Base-by-base conservation (phyloP, 2,329 filamentous ascomycete species). In the Fusarium armeniacum region DNA sequence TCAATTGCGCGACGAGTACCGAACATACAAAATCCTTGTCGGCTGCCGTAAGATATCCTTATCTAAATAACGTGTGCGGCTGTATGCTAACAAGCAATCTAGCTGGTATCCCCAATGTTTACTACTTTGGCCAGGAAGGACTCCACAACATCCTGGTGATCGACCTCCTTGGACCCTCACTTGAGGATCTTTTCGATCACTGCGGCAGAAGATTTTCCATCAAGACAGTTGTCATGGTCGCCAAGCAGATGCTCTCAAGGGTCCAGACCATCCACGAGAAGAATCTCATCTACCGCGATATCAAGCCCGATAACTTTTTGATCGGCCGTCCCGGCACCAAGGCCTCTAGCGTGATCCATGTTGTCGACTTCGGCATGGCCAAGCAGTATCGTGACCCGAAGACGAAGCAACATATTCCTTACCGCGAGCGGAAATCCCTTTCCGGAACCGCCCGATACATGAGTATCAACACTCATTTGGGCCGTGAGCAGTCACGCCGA, bases 311-410 rank as follows among this genome's bases (percentile, higher is more conserved):
- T 85, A 99, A 99, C 85, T 98, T 99, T 84, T 88, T 99, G 69
- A 98, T 98, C 76, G 96, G 96, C 57, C 90, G 95, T 50, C 94
- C 94, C 0, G 91, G 90, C 75, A 94, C 94, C 65, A 98, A 98
- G 83, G 88, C 93, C n/a, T 93, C 94, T 76, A 98, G 98, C 80
- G 94, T 98, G 59, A 98, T 99, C 73, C 95, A 99, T 78, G 96
- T 98, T 38, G 94, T 99, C 76, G 96, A 99, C 81, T 99, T 99
- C 77, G 96, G 96, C 76, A 98, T 99, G 96, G 96, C 96, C 69
- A 99, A 99, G 85, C 96, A 98, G 81, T 99, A 98, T 82, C 91
- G 96, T 75, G 96, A 99, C 76, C 96, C 96, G 59, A 98, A 98
- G 86, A 97, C 96, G 38, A 98, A 98, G 83, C 96, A 98, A 81